A percentile compares a stretch with the other conserved stretches of the same genome.
Conservation (phyloP, 331 rosid species). For the Cydonia oblonga region DNA sequence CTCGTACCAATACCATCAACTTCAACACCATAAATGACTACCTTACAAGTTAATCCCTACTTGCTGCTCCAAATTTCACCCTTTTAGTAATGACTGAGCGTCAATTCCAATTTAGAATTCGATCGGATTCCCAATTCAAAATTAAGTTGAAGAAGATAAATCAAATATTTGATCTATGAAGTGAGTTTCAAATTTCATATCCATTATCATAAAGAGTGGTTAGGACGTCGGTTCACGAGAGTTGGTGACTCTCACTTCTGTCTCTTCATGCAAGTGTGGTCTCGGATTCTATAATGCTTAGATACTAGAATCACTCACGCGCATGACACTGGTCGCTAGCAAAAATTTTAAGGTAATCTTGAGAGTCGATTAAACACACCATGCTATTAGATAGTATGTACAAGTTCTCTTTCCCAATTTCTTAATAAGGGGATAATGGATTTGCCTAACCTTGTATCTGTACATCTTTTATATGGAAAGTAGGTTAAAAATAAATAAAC, state of each 20-base stretch:
- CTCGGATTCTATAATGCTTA: not conserved
- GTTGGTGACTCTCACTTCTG: too few relatives aligned
- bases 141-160: not conserved
- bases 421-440: not conserved
- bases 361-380: not conserved
- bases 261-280: not conserved
- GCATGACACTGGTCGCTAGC: not conserved
- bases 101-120: not conserved
- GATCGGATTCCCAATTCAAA: not conserved
- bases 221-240: too few relatives aligned
- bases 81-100: not conserved
- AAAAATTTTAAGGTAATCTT: not conserved
- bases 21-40: slow-evolving; percentile 30
- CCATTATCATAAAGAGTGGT: too few relatives aligned
- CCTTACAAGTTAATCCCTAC: slow-evolving; percentile 5
- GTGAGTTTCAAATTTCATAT: not conserved
- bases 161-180: not conserved
- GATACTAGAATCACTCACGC: not conserved
- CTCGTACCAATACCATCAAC: not conserved
- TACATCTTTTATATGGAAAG: not conserved
- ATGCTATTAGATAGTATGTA: not conserved
- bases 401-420: not conserved
- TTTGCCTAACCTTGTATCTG: not conserved
- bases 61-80: not conserved
- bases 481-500: not conserved